Conservation (phyloP, 768 basidiomycete species). For the Paxillus involutus region DNA sequence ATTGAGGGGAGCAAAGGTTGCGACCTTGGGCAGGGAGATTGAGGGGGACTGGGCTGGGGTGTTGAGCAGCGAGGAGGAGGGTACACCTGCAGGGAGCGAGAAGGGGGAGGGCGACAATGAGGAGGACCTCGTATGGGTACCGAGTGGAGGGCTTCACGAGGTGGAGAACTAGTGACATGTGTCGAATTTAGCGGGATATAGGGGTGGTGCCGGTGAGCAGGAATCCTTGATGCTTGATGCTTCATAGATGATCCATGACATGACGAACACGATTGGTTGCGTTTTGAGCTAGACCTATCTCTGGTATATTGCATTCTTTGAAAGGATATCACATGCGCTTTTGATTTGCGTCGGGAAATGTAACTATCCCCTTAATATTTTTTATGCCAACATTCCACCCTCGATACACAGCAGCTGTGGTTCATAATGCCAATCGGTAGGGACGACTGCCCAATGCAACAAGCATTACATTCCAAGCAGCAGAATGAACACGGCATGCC, state of each 20-base stretch:
- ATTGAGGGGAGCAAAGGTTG: conserved; percentile 70
- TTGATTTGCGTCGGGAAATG: conserved; percentile 13
- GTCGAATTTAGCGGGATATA: conserved; percentile 4
- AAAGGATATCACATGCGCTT: background rate
- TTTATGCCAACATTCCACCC: background rate
- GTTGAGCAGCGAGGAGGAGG: conserved; percentile 54
- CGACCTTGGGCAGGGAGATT: conserved; percentile 42
- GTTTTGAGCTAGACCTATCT: conserved; percentile 8
- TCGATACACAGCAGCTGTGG: background rate
- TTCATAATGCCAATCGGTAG: background rate
- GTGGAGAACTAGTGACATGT: conserved; percentile 6
- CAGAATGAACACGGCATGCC: background rate
- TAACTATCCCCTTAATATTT: background rate
- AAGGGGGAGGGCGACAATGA: conserved; percentile 22
- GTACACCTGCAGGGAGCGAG: conserved; percentile 23
- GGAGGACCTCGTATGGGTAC: conserved; percentile 35
- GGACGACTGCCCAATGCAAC: conserved; percentile 3
- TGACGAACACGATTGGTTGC: conserved; percentile 5
- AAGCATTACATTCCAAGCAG: conserved; percentile 5
- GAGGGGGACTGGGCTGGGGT: conserved; percentile 70
- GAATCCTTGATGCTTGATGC: conserved; percentile 14
- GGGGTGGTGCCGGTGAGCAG: conserved; percentile 13
- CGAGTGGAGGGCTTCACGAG: conserved; percentile 13
- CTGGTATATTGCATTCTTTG: conserved; percentile 14
- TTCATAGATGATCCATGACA: conserved; percentile 7